These are phyloP conservation scores for Hemisphaericaspora xylanilytica DNA, from an alignment of 1,139 yeast genomes.

Conservation along the genomic window DNA sequence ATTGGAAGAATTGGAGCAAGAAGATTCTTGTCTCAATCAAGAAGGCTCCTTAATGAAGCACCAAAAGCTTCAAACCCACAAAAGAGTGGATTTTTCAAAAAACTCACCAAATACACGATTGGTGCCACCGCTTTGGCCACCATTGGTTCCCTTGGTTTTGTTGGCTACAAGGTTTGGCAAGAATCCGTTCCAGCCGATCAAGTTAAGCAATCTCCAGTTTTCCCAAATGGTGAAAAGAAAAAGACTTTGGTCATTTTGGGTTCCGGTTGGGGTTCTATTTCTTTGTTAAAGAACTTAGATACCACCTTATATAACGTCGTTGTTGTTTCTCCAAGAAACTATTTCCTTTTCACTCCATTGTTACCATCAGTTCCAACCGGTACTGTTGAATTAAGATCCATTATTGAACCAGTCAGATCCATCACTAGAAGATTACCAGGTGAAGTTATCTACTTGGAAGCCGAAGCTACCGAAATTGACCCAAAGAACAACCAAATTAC, in stretches of 20 bases:
- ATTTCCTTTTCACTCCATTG: conserved; percentile 90
- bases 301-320: conserved; percentile 84
- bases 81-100: conserved; percentile 20
- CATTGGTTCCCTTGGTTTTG: conserved; percentile 43
- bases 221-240: conserved; percentile 70
- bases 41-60: conserved; percentile 14
- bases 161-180: conserved; percentile 55
- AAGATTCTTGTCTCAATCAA: conserved; percentile 19
- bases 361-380: conserved; percentile 95
- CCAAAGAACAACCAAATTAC: conserved; percentile 48
- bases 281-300: conserved; percentile 80
- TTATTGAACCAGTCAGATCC: conserved; percentile 80
- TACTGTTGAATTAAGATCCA: conserved; percentile 85
- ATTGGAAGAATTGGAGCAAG: conserved; percentile 15
- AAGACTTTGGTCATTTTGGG: conserved; percentile 89
- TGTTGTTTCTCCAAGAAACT: conserved; percentile 90
- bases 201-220: conserved; percentile 51
- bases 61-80: conserved; percentile 12
- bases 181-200: conserved; percentile 65
- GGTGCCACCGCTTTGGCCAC: conserved; percentile 27
- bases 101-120: conserved; percentile 31
- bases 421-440: conserved; percentile 68
- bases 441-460: conserved; percentile 84
- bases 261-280: conserved; percentile 92
- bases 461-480: conserved; percentile 84